Percentiles rank a stretch among this genome's conserved stretches.
Evolutionary conservation across 805 yeast genomes (phyloP).

Genomic region (Metschnikowia proteae): DNA sequence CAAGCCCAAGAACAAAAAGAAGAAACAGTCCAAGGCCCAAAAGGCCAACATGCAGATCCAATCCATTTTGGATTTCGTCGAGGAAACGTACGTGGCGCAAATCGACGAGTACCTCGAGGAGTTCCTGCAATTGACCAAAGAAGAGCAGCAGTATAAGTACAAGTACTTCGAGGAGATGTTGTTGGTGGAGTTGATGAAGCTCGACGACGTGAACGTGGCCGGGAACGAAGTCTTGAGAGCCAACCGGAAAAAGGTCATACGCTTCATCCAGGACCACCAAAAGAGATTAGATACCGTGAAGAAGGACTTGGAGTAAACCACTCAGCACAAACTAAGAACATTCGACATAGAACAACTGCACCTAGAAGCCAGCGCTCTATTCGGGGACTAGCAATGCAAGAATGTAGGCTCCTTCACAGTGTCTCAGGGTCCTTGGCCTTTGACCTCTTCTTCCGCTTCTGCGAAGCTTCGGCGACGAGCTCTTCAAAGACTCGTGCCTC

Average conservation of each 20-base stretch:
- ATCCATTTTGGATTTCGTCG: slow-evolving; percentile 37
- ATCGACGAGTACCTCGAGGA: slow-evolving; percentile 15
- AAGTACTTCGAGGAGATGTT: slow-evolving; percentile 64
- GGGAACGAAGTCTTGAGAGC: slow-evolving; percentile 50
- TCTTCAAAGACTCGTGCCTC: slow-evolving; percentile 79
- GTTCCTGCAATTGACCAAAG: slow-evolving; percentile 8
- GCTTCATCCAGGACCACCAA: slow-evolving; percentile 56
- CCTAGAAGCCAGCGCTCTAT: too few species aligned
- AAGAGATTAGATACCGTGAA: slow-evolving; percentile 50
- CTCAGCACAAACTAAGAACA: background rate
- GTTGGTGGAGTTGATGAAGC: slow-evolving; percentile 58
- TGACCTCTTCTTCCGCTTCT: slow-evolving; percentile 36
- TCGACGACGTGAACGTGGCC: slow-evolving; percentile 60
- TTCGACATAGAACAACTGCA: background rate
- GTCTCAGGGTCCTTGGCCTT: background rate
- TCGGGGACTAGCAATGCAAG: too few species aligned
- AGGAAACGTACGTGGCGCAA: slow-evolving; percentile 35
- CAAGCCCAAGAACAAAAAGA: slow-evolving; percentile 28
- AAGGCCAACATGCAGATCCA: slow-evolving; percentile 39
- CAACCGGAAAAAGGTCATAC: slow-evolving; percentile 57
- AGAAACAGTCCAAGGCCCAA: slow-evolving; percentile 38
- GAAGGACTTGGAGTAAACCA: slow-evolving; percentile 19
- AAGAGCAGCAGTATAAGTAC: slow-evolving; percentile 43
- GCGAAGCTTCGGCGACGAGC: slow-evolving; percentile 48
- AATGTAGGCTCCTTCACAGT: background rate